A percentile compares a stretch with the other conserved stretches of the same genome.
phyloP scores from a whole-genome alignment of 257 asterid species.

The Linderniella brevidens region DNA sequence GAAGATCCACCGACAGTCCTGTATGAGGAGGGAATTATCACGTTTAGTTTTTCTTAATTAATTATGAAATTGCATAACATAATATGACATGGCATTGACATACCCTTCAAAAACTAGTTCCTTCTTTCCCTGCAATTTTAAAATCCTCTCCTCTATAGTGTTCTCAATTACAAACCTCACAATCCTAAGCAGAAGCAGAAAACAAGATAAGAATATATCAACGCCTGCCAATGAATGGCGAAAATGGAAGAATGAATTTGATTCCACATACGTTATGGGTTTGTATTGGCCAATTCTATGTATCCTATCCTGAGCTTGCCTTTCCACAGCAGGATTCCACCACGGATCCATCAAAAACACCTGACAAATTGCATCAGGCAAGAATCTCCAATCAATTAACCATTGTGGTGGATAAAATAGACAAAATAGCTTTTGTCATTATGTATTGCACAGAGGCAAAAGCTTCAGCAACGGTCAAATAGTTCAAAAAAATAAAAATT shows the following conservation, averaged over 20 bases:
- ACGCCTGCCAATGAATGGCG: background rate
- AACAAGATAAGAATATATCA: background rate
- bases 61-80: background rate
- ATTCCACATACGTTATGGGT: conserved; percentile 50
- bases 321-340: conserved; percentile 99
- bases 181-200: conserved; percentile 46
- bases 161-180: conserved; percentile 77
- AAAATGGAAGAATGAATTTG: background rate
- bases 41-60: background rate
- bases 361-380: conserved; percentile 14
- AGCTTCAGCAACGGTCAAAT: background rate
- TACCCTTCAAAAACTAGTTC: conserved; percentile 97
- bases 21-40: conserved; percentile 17
- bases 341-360: conserved; percentile 98
- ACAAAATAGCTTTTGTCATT: background rate
- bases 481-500: background rate
- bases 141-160: conserved; percentile 79
- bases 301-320: conserved; percentile 94
- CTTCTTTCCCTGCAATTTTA: conserved; percentile 89
- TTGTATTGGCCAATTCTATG: conserved; percentile 89
- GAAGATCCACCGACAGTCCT: conserved; percentile 88
- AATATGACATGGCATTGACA: conserved; percentile 3
- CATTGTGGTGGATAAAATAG: conserved; percentile 1
- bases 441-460: background rate
- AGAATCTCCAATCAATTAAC: too few species aligned